Percentiles rank a stretch among this genome's conserved stretches.
phyloP scores from a whole-genome alignment of 768 basidiomycete genomes.

The Mycena olivaceomarginata region DNA sequence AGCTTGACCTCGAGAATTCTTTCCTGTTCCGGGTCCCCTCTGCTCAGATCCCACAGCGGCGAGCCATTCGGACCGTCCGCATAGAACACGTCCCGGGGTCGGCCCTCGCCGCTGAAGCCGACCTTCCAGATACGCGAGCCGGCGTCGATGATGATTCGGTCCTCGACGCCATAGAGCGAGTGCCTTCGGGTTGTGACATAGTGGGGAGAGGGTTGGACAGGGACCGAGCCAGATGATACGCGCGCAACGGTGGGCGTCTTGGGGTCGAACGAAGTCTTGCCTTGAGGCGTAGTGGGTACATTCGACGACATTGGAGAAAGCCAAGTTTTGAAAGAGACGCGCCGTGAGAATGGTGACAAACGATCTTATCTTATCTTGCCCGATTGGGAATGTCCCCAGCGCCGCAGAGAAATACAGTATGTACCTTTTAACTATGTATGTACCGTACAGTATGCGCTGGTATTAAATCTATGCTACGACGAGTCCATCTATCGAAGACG shows the following conservation, averaged over 20 bases:
- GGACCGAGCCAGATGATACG: constrained; percentile 61
- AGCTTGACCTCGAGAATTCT: constrained; percentile 82
- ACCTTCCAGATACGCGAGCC: constrained; percentile 97
- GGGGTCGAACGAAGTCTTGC: constrained; percentile 59
- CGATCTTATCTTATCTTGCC: background rate
- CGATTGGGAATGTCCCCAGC: too few species aligned
- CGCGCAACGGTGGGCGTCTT: constrained; percentile 78
- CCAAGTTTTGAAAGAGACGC: background rate
- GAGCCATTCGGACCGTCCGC: constrained; percentile 64
- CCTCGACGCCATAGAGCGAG: constrained; percentile 97
- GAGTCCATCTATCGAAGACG: constrained; percentile 52
- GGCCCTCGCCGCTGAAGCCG: constrained; percentile 97
- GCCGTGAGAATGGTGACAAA: background rate
- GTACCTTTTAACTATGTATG: too few species aligned
- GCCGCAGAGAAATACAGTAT: too few species aligned
- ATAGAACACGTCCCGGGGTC: constrained; percentile 92
- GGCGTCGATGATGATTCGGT: constrained; percentile 95
- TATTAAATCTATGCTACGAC: background rate
- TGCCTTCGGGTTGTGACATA: constrained; percentile 91
- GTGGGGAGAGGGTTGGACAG: constrained; percentile 85
- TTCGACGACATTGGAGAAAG: constrained; percentile 46
- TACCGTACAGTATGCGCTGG: background rate
- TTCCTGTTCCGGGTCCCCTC: constrained; percentile 85
- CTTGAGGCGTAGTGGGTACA: constrained; percentile 63
- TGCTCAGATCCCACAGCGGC: constrained; percentile 77